These are phyloP conservation scores for Papiliotrema fonsecae DNA, from an alignment of 1,284 basidiomycete species.

Conservation along the genomic window DNA sequence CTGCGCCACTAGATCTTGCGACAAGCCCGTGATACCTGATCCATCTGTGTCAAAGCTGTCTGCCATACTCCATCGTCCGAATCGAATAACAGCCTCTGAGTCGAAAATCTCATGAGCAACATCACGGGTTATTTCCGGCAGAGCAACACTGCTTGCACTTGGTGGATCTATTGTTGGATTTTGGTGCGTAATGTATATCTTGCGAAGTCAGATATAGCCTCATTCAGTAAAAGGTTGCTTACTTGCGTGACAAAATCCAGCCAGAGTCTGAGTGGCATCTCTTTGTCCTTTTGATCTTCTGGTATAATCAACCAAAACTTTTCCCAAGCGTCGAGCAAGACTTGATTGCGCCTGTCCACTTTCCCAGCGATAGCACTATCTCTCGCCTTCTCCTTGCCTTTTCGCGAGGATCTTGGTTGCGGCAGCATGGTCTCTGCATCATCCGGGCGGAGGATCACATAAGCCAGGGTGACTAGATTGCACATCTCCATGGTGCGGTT, in stretches of 20 bases:
- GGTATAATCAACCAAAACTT: constrained; percentile 29
- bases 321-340: constrained; percentile 28
- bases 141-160: not conserved
- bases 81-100: constrained; percentile 14
- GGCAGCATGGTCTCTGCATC: constrained; percentile 12
- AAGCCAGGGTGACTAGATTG: constrained; percentile 31
- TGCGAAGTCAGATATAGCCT: constrained; percentile 2
- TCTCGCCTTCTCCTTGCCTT: constrained; percentile 4
- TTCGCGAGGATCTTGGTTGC: not conserved
- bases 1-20: constrained; percentile 3
- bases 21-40: not conserved
- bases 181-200: constrained; percentile 15
- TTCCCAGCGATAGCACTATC: constrained; percentile 1
- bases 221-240: not conserved
- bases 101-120: constrained; percentile 18
- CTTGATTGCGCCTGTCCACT: constrained; percentile 17
- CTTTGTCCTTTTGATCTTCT: constrained; percentile 10
- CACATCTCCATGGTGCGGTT: constrained; percentile 13
- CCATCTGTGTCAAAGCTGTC: not conserved
- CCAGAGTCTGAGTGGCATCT: constrained; percentile 26
- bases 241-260: constrained; percentile 33
- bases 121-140: constrained; percentile 8
- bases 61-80: constrained; percentile 20
- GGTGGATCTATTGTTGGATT: constrained; percentile 8
- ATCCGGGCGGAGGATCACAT: constrained; percentile 25